Evolutionary conservation across 2,329 filamentous ascomycete species (phyloP).

Genomic region (Aspergillus tubingensis): DNA sequence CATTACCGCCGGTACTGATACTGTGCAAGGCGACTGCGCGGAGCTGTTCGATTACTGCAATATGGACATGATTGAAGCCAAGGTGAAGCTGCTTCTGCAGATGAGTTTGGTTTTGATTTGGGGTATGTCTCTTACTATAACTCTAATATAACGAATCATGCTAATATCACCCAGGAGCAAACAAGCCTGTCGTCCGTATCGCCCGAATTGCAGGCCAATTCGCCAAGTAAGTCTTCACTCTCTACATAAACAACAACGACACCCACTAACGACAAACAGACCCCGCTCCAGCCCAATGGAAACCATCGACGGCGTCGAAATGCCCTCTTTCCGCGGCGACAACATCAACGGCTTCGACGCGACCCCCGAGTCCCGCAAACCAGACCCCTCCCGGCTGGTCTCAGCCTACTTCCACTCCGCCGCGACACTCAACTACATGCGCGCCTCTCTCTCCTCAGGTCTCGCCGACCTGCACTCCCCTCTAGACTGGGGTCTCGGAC

Average conservation of each 20-base stretch:
- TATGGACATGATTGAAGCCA: conserved; percentile 84
- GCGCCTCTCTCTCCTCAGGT: conserved; percentile 78
- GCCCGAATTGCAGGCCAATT: conserved; percentile 97
- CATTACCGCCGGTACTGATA: background rate
- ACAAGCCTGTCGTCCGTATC: conserved; percentile 85
- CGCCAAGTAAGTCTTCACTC: conserved; percentile 62
- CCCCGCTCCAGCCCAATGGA: conserved; percentile 88
- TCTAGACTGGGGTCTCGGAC: conserved; percentile 90
- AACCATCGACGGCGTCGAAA: conserved; percentile 73
- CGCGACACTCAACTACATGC: conserved; percentile 89
- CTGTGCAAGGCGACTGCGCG: conserved; percentile 69
- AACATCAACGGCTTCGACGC: conserved; percentile 84
- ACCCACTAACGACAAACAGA: conserved; percentile 27
- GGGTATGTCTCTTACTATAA: conserved; percentile 53
- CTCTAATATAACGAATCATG: background rate
- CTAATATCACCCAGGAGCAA: conserved; percentile 45
- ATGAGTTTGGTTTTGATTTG: conserved; percentile 97
- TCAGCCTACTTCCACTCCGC: conserved; percentile 95
- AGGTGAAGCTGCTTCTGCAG: conserved; percentile 93
- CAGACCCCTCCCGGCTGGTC: conserved; percentile 82
- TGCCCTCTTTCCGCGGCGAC: conserved; percentile 90
- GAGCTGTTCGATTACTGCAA: conserved; percentile 97
- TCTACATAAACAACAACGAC: background rate
- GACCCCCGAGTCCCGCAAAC: conserved; percentile 67
- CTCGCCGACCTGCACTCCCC: conserved; percentile 93